A percentile compares a stretch with the other conserved stretches of the same genome.
Conservation (phyloP, 371 early-diverging fungal genomes). For the Rhizopus delemar region DNA sequence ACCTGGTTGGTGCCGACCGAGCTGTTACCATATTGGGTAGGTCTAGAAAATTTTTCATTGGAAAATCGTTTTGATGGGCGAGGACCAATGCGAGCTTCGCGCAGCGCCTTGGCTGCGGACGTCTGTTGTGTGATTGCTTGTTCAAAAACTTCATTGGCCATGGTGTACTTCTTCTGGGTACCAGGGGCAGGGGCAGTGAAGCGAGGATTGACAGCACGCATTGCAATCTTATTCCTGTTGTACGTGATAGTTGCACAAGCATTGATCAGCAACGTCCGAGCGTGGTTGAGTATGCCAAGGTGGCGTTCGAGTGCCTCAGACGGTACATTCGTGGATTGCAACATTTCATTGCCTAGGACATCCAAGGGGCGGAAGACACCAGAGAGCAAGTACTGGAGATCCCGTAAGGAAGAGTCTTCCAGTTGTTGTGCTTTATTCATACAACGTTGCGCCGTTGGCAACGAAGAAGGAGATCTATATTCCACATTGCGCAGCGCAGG, state of each 20-base stretch:
- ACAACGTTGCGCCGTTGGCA: constrained; percentile 6
- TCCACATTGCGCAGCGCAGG: constrained; percentile 6
- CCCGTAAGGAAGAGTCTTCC: neutral
- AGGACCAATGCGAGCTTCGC: constrained; percentile 6
- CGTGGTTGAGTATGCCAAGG: no score
- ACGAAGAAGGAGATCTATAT: constrained; percentile 13
- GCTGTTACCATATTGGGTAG: no score
- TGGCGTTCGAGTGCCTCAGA: no score
- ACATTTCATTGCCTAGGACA: constrained; percentile 1
- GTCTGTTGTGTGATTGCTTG: constrained; percentile 10
- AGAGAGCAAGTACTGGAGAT: constrained; percentile 20
- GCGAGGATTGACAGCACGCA: constrained; percentile 10
- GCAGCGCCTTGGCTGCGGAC: constrained; percentile 1
- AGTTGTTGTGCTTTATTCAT: constrained; percentile 12
- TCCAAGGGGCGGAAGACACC: constrained; percentile 19
- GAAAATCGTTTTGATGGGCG: neutral
- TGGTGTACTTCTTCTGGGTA: neutral
- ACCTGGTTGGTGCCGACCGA: no score
- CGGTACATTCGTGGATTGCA: neutral
- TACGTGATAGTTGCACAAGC: constrained; percentile 5
- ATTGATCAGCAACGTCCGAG: no score
- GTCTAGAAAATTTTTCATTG: neutral
- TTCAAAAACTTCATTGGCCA: constrained; percentile 12
- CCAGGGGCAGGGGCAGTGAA: neutral
- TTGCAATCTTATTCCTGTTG: constrained; percentile 6